Conservation (phyloP, 2,329 filamentous ascomycete genomes). For the Neurospora sp. region DNA sequence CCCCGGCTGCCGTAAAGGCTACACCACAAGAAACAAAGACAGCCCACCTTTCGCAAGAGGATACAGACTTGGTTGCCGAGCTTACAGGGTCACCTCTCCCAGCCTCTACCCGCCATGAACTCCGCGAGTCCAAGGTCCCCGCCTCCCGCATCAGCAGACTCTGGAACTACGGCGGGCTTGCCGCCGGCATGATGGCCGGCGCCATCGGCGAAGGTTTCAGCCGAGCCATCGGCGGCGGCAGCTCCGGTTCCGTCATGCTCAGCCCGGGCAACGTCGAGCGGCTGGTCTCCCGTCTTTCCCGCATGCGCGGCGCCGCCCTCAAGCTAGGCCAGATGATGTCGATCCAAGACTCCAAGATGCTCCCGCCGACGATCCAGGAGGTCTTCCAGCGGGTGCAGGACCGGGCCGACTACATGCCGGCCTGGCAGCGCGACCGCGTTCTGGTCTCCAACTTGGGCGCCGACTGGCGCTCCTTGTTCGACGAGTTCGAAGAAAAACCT, state of each 20-base stretch:
- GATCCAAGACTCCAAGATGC: conserved; percentile 93
- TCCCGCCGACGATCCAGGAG: conserved; percentile 76
- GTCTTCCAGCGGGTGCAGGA: conserved; percentile 93
- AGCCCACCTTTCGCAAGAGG: conserved; percentile 19
- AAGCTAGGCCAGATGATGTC: conserved; percentile 98
- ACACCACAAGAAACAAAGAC: neutral
- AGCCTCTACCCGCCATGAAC: conserved; percentile 37
- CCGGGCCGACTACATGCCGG: conserved; percentile 94
- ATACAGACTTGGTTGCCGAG: conserved; percentile 15
- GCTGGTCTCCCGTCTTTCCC: conserved; percentile 82
- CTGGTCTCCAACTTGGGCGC: conserved; percentile 66
- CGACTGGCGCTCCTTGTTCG: conserved; percentile 77
- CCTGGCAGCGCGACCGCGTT: conserved; percentile 82
- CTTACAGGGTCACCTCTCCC: conserved; percentile 9
- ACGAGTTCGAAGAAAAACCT: conserved; percentile 78
- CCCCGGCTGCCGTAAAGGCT: neutral
- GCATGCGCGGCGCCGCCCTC: conserved; percentile 93
- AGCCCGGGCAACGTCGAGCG: conserved; percentile 88
- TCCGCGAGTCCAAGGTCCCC: conserved; percentile 84
- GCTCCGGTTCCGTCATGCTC: conserved; percentile 68
- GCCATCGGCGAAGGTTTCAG: conserved; percentile 79
- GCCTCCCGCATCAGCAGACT: conserved; percentile 77
- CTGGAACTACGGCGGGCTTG: conserved; percentile 91
- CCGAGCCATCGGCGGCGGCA: conserved; percentile 60
- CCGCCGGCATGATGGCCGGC: conserved; percentile 90